Percentiles rank a stretch among this genome's conserved stretches.
Conservation (phyloP, 495 filamentous ascomycete species). For the Aspergillus mulundensis region DNA sequence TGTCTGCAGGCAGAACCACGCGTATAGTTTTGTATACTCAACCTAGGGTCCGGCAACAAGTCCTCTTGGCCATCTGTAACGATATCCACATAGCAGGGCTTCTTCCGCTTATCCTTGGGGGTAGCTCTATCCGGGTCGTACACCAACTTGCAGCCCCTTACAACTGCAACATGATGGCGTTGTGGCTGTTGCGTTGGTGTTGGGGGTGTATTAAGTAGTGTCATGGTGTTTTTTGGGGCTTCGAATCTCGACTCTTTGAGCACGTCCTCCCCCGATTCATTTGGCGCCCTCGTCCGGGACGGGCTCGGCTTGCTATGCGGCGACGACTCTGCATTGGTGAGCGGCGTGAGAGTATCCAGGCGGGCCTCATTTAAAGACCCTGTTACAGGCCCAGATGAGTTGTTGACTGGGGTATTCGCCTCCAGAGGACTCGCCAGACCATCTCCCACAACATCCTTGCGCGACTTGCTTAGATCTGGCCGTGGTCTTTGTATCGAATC, state of each 20-base stretch:
- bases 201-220: constrained; percentile 48
- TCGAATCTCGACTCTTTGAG: constrained; percentile 15
- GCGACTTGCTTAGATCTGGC: constrained; percentile 10
- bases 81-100: constrained; percentile 69
- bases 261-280: constrained; percentile 20
- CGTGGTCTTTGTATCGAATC: constrained; percentile 9
- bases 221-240: constrained; percentile 33
- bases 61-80: constrained; percentile 59
- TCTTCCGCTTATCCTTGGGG: constrained; percentile 62
- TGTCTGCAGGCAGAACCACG: constrained; percentile 57
- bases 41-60: constrained; percentile 71
- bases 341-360: constrained; percentile 64
- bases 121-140: constrained; percentile 69
- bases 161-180: constrained; percentile 56
- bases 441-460: constrained; percentile 42
- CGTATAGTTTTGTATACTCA: constrained; percentile 59
- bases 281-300: constrained; percentile 32
- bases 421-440: constrained; percentile 66
- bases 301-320: constrained; percentile 58
- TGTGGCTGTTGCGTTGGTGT: constrained; percentile 51
- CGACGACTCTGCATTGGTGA: constrained; percentile 75
- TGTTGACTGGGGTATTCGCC: constrained; percentile 60
- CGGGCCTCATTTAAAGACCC: constrained; percentile 46
- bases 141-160: constrained; percentile 63
- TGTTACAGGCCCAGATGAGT: constrained; percentile 33